These are phyloP conservation scores for Aspergillus saccharolyticus DNA, from an alignment of 495 filamentous ascomycete species.

Conservation along the genomic window DNA sequence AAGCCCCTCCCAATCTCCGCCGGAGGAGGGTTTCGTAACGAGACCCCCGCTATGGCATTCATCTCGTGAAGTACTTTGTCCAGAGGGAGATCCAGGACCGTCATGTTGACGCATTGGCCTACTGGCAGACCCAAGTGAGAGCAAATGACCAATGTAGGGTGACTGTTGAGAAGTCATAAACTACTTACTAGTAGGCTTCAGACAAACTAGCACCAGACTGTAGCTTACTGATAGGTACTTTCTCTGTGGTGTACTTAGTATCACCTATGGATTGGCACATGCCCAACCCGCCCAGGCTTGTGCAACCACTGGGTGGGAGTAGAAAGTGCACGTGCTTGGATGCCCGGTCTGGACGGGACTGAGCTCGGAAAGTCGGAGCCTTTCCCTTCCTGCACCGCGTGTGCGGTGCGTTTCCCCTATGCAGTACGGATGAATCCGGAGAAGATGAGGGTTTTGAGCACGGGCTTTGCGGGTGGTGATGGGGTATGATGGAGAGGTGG, in stretches of 20 bases:
- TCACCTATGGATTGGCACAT: background rate
- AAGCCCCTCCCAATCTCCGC: background rate
- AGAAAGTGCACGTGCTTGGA: constrained; percentile 31
- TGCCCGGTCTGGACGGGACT: constrained; percentile 24
- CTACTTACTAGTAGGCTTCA: no score
- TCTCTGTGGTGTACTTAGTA: no score
- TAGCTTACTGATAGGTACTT: no score
- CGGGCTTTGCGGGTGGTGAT: background rate
- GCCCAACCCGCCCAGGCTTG: background rate
- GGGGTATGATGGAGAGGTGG: background rate
- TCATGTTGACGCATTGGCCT: background rate
- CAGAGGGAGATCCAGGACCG: no score
- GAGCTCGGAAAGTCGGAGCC: background rate
- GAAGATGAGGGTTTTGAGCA: background rate
- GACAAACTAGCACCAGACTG: no score
- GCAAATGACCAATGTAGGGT: no score
- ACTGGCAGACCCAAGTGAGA: no score
- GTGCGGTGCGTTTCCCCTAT: background rate
- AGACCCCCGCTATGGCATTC: no score
- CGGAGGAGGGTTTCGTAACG: no score
- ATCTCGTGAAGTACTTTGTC: no score
- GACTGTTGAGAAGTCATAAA: no score
- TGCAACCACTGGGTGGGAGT: constrained; percentile 9
- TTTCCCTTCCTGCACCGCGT: background rate
- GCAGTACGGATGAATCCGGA: background rate